phyloP scores from a whole-genome alignment of 768 basidiomycete genomes.

The Auriscalpium vulgare region DNA sequence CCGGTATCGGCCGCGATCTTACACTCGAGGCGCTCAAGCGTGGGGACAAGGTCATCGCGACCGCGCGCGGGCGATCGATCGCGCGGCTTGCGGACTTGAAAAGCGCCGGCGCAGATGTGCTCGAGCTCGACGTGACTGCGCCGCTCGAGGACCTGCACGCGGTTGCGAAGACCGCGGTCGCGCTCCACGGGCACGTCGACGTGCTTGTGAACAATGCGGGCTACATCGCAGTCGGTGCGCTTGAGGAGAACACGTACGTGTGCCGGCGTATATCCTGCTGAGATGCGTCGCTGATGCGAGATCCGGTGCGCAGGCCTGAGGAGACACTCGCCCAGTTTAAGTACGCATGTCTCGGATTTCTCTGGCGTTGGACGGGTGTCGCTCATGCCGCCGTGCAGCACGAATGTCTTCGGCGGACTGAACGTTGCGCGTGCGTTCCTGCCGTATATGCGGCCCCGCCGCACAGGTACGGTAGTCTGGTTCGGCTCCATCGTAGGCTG shows the following conservation, averaged over 20 bases:
- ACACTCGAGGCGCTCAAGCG: conserved; percentile 17
- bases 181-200: conserved; percentile 34
- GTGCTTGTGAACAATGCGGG: conserved; percentile 35
- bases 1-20: conserved; percentile 33
- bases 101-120: conserved; percentile 28
- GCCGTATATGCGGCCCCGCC: conserved; percentile 37
- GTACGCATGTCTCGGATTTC: conserved; percentile 4
- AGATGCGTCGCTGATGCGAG: background rate
- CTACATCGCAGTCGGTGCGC: background rate
- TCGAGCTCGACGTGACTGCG: conserved; percentile 29
- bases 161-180: conserved; percentile 29
- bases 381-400: conserved; percentile 12
- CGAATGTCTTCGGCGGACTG: conserved; percentile 37
- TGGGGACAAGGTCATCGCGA: conserved; percentile 29
- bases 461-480: conserved; percentile 35
- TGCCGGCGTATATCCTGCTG: background rate
- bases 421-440: conserved; percentile 39
- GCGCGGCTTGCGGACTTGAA: conserved; percentile 26
- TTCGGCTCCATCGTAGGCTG: conserved; percentile 31
- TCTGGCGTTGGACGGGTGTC: background rate
- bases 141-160: conserved; percentile 27
- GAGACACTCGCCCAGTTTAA: conserved; percentile 23
- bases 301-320: conserved; percentile 15
- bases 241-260: background rate
- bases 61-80: conserved; percentile 20